phyloP scores from a whole-genome alignment of 2,329 filamentous ascomycete genomes.

The Chalaropsis thielavioides region DNA sequence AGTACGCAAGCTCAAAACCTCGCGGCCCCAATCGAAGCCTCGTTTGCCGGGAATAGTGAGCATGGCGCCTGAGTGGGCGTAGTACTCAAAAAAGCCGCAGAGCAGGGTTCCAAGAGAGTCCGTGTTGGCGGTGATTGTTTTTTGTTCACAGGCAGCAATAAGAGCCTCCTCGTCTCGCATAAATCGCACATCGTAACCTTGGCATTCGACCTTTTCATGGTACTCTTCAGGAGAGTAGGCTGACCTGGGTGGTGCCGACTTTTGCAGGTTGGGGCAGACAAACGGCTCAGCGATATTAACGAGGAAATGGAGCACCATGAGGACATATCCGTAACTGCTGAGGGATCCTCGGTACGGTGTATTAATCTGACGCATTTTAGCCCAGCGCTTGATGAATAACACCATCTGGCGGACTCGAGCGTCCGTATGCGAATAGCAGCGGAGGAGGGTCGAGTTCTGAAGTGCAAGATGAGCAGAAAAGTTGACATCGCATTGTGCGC shows the following conservation, averaged over 20 bases:
- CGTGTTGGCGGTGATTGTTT: conserved; percentile 50
- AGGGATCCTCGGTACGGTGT: conserved; percentile 73
- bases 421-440: conserved; percentile 71
- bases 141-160: conserved; percentile 38
- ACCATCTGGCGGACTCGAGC: conserved; percentile 62
- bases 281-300: conserved; percentile 69
- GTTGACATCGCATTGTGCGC: conserved; percentile 87
- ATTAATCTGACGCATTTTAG: conserved; percentile 73
- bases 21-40: conserved; percentile 65
- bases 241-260: conserved; percentile 33
- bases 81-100: conserved; percentile 80
- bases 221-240: conserved; percentile 22
- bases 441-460: conserved; percentile 69
- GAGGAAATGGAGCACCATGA: conserved; percentile 86
- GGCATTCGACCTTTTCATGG: conserved; percentile 34
- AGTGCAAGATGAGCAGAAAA: conserved; percentile 73
- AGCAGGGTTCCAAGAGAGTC: conserved; percentile 59
- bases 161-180: conserved; percentile 65
- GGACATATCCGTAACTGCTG: conserved; percentile 78
- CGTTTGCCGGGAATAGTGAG: conserved; percentile 33
- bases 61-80: conserved; percentile 46
- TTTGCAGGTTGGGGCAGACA: conserved; percentile 71
- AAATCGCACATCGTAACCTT: conserved; percentile 60
- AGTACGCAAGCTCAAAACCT: conserved; percentile 65
- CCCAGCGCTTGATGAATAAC: conserved; percentile 83